phyloP scores from a whole-genome alignment of 345 rosid genomes.

The Turnera subulata region DNA sequence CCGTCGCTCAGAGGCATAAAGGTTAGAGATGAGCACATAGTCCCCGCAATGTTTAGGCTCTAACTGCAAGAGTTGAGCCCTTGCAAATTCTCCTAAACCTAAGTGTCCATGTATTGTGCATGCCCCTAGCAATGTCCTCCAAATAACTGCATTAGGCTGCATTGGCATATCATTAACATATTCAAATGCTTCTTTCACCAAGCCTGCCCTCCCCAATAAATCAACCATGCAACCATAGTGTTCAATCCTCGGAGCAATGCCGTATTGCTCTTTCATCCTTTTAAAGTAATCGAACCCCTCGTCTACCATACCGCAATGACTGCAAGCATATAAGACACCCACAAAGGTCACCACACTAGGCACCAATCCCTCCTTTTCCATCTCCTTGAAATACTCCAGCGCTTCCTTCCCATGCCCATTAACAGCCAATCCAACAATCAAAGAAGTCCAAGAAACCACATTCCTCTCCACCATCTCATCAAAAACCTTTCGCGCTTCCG shows the following conservation, averaged over 20 bases:
- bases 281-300: slow-evolving; percentile 12
- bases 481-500: slow-evolving; percentile 52
- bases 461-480: slow-evolving; percentile 52
- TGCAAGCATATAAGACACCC: slow-evolving; percentile 21
- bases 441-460: slow-evolving; percentile 73
- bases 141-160: slow-evolving; percentile 24
- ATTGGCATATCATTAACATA: slow-evolving; percentile 18
- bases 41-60: slow-evolving; percentile 22
- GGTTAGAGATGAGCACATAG: slow-evolving; percentile 20
- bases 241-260: slow-evolving; percentile 16
- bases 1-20: slow-evolving; percentile 17
- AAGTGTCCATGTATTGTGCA: slow-evolving; percentile 18
- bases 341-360: slow-evolving; percentile 23
- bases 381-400: slow-evolving; percentile 18
- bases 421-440: slow-evolving; percentile 37
- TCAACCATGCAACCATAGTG: slow-evolving; percentile 27
- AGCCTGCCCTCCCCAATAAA: slow-evolving; percentile 22
- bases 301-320: slow-evolving; percentile 21
- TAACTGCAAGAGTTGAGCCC: slow-evolving; percentile 16
- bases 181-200: slow-evolving; percentile 20
- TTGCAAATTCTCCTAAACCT: slow-evolving; percentile 22
- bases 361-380: slow-evolving; percentile 7
- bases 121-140: slow-evolving; percentile 27
- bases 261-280: slow-evolving; percentile 16
- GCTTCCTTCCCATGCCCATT: slow-evolving; percentile 25